Conservation (phyloP, 495 filamentous ascomycete species). For the Clavariopsis aquatica region DNA sequence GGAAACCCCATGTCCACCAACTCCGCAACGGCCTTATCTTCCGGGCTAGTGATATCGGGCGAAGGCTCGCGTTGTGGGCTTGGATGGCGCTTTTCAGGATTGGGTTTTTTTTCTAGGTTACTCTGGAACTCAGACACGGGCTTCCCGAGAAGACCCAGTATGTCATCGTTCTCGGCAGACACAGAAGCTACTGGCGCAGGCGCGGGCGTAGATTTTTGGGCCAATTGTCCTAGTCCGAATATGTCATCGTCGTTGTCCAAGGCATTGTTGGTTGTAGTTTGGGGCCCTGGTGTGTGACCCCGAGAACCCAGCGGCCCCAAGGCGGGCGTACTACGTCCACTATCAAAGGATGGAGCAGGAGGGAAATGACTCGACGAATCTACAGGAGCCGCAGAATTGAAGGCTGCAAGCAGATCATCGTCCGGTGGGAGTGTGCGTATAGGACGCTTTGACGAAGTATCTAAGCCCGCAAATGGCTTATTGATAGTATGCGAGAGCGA, state of each 20-base stretch:
- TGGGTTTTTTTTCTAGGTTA: slow-evolving; percentile 49
- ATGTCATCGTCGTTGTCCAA: slow-evolving; percentile 69
- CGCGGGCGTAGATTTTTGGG: slow-evolving; percentile 48
- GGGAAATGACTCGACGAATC: slow-evolving; percentile 64
- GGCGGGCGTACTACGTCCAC: slow-evolving; percentile 34
- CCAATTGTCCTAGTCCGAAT: slow-evolving; percentile 75
- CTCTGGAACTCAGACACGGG: slow-evolving; percentile 70
- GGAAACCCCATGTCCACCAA: slow-evolving; percentile 95
- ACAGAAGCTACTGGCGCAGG: slow-evolving; percentile 41
- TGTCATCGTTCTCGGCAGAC: slow-evolving; percentile 68
- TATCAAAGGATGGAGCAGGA: slow-evolving; percentile 43
- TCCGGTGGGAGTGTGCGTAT: slow-evolving; percentile 45
- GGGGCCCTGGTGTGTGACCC: slow-evolving; percentile 20
- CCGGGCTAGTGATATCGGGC: slow-evolving; percentile 52
- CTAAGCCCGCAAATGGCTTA: slow-evolving; percentile 43
- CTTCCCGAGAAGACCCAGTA: slow-evolving; percentile 81
- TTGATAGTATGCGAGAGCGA: slow-evolving; percentile 44
- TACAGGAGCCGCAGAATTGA: slow-evolving; percentile 61
- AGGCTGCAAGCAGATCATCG: slow-evolving; percentile 65
- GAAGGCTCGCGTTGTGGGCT: slow-evolving; percentile 39
- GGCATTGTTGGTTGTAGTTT: slow-evolving; percentile 7
- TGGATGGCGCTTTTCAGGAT: slow-evolving; percentile 26
- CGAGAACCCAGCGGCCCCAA: slow-evolving; percentile 9
- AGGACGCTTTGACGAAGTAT: slow-evolving; percentile 27
- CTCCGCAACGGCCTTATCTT: slow-evolving; percentile 82